These are phyloP conservation scores for Dactylonectria macrodidyma DNA, from an alignment of 2,329 filamentous ascomycete genomes.

Conservation along the genomic window DNA sequence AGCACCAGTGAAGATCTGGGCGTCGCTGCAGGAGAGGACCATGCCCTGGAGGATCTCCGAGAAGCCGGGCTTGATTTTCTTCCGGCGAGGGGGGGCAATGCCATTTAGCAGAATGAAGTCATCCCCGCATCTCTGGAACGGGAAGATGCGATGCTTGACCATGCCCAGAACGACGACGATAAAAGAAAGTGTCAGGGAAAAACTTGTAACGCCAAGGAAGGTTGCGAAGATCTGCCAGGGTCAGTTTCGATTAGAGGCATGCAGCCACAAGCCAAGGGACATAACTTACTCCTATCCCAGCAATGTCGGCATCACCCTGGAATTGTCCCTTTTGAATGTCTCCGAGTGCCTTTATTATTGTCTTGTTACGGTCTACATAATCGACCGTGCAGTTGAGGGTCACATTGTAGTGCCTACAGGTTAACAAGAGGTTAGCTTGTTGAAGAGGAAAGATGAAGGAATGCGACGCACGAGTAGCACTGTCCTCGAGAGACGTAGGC, in stretches of 20 bases:
- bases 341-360: conserved; percentile 3
- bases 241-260: neutral
- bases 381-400: conserved; percentile 20
- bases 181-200: conserved; percentile 18
- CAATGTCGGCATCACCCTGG: conserved; percentile 13
- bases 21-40: conserved; percentile 33
- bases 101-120: neutral
- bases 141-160: conserved; percentile 23
- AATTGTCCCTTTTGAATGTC: conserved; percentile 14
- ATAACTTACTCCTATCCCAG: conserved; percentile 16
- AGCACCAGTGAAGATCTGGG: conserved; percentile 31
- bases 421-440: no score
- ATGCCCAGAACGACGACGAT: conserved; percentile 18
- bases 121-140: conserved; percentile 9
- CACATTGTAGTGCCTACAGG: conserved; percentile 17
- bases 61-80: conserved; percentile 17
- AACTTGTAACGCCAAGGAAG: conserved; percentile 24
- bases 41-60: conserved; percentile 29
- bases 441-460: no score
- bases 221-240: conserved; percentile 14
- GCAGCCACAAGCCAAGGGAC: no score
- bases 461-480: neutral
- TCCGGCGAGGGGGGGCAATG: neutral
- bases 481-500: conserved; percentile 18
- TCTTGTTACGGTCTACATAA: conserved; percentile 4